phyloP scores from a whole-genome alignment of 2,329 filamentous ascomycete species.

The Trichothecium sympodiale region DNA sequence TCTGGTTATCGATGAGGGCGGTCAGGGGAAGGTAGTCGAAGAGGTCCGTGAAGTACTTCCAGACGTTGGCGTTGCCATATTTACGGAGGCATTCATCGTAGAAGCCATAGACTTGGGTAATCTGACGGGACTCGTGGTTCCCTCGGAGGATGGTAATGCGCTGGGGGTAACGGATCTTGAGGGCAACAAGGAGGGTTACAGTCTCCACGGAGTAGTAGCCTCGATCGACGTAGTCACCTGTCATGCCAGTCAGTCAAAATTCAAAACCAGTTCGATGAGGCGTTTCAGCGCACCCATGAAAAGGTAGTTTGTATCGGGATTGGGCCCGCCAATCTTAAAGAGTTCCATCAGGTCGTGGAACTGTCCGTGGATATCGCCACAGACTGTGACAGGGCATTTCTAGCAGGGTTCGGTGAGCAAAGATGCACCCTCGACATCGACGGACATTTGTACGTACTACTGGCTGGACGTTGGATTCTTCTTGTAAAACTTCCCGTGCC shows the following conservation, averaged over 20 bases:
- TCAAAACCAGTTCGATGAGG: neutral
- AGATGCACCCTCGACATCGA: constrained; percentile 7
- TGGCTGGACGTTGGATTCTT: constrained; percentile 97
- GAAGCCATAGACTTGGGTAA: constrained; percentile 98
- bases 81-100: constrained; percentile 98
- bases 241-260: constrained; percentile 1
- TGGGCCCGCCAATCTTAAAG: constrained; percentile 96
- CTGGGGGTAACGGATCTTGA: constrained; percentile 96
- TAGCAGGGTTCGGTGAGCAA: constrained; percentile 26
- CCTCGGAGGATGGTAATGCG: constrained; percentile 97
- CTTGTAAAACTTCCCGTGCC: constrained; percentile 92
- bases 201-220: constrained; percentile 99
- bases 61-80: constrained; percentile 97
- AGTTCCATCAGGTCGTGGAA: constrained; percentile 99
- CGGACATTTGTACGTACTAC: constrained; percentile 54
- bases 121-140: constrained; percentile 98
- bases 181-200: constrained; percentile 85
- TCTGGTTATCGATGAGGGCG: constrained; percentile 96
- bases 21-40: constrained; percentile 98
- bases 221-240: constrained; percentile 95
- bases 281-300: constrained; percentile 73
- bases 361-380: constrained; percentile 97
- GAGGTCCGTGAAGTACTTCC: constrained; percentile 98
- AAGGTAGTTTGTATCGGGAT: constrained; percentile 97
- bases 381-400: constrained; percentile 99